Evolutionary conservation across 2,329 filamentous ascomycete genomes (phyloP).

Genomic region (Diaporthe ilicicola): DNA sequence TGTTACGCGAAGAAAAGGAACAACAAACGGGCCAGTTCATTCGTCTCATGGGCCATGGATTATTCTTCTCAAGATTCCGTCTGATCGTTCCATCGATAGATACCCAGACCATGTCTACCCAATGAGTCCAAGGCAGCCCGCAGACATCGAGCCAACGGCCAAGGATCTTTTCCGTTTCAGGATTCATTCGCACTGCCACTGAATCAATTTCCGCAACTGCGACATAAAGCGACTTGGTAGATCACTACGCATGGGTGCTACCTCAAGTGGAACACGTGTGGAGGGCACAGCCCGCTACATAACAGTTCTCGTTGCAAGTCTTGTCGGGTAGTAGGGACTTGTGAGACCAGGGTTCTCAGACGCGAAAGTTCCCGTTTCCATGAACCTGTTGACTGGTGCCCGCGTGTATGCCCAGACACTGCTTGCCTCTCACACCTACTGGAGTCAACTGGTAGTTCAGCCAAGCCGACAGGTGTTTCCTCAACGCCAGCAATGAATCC

Average conservation of each 20-base stretch:
- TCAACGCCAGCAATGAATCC: neutral
- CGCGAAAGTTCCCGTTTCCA: neutral
- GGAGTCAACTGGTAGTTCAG: neutral
- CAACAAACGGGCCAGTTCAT: neutral
- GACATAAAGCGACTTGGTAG: neutral
- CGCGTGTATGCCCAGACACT: neutral
- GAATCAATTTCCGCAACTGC: neutral
- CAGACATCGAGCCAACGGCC: neutral
- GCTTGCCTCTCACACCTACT: neutral
- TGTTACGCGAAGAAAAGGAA: neutral
- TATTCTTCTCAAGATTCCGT: neutral
- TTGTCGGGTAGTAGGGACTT: neutral
- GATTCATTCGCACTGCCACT: neutral
- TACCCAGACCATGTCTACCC: neutral
- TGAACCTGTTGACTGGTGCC: neutral
- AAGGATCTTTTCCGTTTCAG: slow-evolving; percentile 3
- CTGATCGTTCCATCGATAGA: neutral
- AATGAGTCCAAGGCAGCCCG: neutral
- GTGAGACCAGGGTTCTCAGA: neutral
- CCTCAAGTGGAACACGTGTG: neutral
- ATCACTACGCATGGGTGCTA: slow-evolving; percentile 4
- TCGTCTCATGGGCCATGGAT: neutral
- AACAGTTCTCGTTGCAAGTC: no score
- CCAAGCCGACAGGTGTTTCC: neutral
- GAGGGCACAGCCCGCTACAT: slow-evolving; percentile 17